Evolutionary conservation across 176 grass and related monocot species (phyloP), one percentile per base, ranked within the genome.

Genomic region (Oryza longistaminata): DNA sequence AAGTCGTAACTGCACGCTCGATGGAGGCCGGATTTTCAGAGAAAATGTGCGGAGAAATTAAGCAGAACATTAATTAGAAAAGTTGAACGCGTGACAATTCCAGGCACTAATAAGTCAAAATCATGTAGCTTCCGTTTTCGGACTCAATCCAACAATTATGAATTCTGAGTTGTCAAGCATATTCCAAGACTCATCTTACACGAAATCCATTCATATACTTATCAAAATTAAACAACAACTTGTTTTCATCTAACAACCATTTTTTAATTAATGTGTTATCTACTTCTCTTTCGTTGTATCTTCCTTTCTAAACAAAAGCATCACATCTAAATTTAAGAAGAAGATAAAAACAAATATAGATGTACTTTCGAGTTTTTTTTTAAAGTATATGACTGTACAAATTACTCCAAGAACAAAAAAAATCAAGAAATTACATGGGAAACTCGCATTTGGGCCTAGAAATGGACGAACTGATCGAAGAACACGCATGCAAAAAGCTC

Each of bases 161-260:
- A 74, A 52, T 74, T 33, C 45, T 52, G 45, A 74, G 17, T 75
- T 75, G 73, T 52, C 73, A 53, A 19, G 45, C 26, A 34, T 16
- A 14, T 33, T 33, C 15, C 9, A 49, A 62, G 58, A 3, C 58
- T 24, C 7, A 24, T 62, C 13, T 62, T 10, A 62, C 58, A 62
- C 58, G 58, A 62, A 62, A 62, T 62, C 58, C 58, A 24, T 62
- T 62, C 11, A 62, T 11, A 7, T 24, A 24, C 12, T 2, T 7
- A 62, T 62, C 9, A 24, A 62, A 62, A 27, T 27, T 27, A 27
- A 27, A 62, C 58, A 58, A n/a, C 53, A 58, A 58, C 19, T 58
- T 58, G 53, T 58, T 58, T 55, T 55, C 52, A 55, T 55, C 16
- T 55, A 55, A 55, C 52, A 55, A 55, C 52, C 16, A 2, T 1